Base-by-base conservation (phyloP, 768 basidiomycete species). In the Mrakia frigida region DNA sequence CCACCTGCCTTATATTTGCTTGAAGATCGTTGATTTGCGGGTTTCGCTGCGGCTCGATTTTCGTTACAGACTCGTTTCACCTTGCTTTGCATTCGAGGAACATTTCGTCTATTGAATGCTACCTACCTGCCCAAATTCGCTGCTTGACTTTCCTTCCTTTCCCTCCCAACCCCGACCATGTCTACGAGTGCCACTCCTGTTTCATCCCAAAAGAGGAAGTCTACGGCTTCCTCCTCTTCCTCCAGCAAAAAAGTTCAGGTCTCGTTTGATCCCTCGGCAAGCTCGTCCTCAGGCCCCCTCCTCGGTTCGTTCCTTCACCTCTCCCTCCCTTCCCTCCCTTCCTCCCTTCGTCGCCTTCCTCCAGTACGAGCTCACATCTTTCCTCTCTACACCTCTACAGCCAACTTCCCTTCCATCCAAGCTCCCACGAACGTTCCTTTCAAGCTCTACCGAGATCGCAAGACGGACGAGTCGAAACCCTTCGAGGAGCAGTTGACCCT, bases 321-420 rank as follows among this genome's bases (percentile, higher is more conserved):
- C 41, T 21, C 23, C 14, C 61, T 23, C 35, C 41, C 28, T 23
- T 28, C 59, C 53, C 21, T 16, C 23, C 41, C 16, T 14, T 43
- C 16, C 28, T 23, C 21, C n/a, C 68, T n/a, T 37, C 23, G 10
- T 69, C 68, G 11, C 23, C n/a, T 2, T 18, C 21, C 25, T 43
- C n/a, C 6, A 14, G 28, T 28, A 3, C 43, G 46, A 21, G n/a
- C 43, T 68, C 35, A 28, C 50, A 39, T 11, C 35, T 46, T 72
- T 52, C 37, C n/a, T 59, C 23, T 39, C 68, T 41, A 10, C 69
- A 18, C 52, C 11, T 14, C 41, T 23, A 7, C 79, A 90, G 89
- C 85, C 39, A 87, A 85, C 79, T 92, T 91, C 82, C 92, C 92
- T 59, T 87, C 88, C 7, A 80, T 91, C 37, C 84, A 87, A 65